Evolutionary conservation across 345 rosid species (phyloP).

Genomic region (Populus alba): DNA sequence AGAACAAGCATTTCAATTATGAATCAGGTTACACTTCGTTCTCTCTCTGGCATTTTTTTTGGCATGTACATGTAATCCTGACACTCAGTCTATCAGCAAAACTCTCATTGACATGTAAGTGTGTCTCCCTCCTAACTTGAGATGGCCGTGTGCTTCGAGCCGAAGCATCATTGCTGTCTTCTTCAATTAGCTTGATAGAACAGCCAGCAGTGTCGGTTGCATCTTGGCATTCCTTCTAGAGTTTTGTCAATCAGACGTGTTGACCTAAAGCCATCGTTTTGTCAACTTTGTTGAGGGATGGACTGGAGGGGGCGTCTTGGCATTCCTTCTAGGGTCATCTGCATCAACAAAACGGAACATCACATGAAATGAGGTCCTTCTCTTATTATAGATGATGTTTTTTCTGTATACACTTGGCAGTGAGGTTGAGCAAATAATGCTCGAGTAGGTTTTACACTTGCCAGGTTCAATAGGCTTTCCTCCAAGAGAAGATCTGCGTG

Average conservation of each 20-base stretch:
- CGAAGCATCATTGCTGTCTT: constrained; percentile 28
- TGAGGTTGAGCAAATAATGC: not conserved
- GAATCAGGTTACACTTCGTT: not conserved
- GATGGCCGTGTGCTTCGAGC: constrained; percentile 43
- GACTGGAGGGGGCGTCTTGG: constrained; percentile 74
- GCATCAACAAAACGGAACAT: constrained; percentile 24
- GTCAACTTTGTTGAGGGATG: constrained; percentile 1
- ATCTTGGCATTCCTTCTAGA: no score
- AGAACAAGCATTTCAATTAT: not conserved
- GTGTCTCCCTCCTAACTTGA: not conserved
- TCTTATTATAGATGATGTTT: not conserved
- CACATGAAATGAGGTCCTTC: constrained; percentile 5
- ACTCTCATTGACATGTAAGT: constrained; percentile 5
- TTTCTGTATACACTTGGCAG: no score
- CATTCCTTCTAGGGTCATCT: constrained; percentile 48
- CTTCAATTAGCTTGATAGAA: not conserved
- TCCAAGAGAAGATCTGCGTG: constrained; percentile 78
- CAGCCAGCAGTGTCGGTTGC: not conserved
- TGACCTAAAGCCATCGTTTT: constrained; percentile 9
- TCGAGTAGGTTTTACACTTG: constrained; percentile 24
- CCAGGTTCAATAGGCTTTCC: constrained; percentile 55
- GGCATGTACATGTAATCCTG: no score
- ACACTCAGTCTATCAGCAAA: not conserved
- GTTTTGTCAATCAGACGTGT: no score
- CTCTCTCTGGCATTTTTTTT: not conserved